A percentile compares a stretch with the other conserved stretches of the same genome.
These are phyloP conservation scores for Limnomonas spitsbergensis DNA, from an alignment of 139 green algal species.

Conservation along the genomic window DNA sequence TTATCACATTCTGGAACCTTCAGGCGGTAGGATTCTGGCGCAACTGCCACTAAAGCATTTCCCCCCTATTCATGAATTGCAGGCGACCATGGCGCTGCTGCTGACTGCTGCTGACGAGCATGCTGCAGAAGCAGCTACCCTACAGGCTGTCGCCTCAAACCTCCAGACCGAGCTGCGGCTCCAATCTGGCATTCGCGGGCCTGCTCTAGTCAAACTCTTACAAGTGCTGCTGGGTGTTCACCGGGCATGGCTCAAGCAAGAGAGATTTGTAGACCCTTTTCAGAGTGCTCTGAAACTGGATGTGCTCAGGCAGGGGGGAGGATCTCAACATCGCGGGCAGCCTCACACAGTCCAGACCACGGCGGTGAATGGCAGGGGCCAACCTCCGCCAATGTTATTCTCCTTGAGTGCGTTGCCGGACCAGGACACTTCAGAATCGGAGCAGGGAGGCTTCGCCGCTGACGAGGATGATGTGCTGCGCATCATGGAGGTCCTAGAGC, in stretches of 20 bases:
- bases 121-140: slow-evolving; percentile 21
- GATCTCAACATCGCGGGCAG: too few species aligned
- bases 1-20: too few species aligned
- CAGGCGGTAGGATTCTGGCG: too few species aligned
- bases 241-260: slow-evolving; percentile 31
- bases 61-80: too few species aligned
- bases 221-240: slow-evolving; percentile 44
- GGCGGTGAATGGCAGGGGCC: too few species aligned
- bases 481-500: slow-evolving; percentile 60
- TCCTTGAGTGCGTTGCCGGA: too few species aligned
- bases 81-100: slow-evolving; percentile 14
- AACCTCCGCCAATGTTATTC: too few species aligned
- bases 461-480: slow-evolving; percentile 44
- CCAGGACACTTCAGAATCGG: neutral
- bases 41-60: too few species aligned
- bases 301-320: neutral
- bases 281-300: neutral
- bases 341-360: too few species aligned
- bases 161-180: slow-evolving; percentile 33
- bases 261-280: slow-evolving; percentile 28
- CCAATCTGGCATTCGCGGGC: slow-evolving; percentile 27
- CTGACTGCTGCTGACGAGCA: neutral
- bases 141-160: slow-evolving; percentile 12
- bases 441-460: slow-evolving; percentile 20
- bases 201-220: slow-evolving; percentile 27